These are phyloP conservation scores for Monosporascus sp. DNA, from an alignment of 2,329 filamentous ascomycete species.

Conservation along the genomic window DNA sequence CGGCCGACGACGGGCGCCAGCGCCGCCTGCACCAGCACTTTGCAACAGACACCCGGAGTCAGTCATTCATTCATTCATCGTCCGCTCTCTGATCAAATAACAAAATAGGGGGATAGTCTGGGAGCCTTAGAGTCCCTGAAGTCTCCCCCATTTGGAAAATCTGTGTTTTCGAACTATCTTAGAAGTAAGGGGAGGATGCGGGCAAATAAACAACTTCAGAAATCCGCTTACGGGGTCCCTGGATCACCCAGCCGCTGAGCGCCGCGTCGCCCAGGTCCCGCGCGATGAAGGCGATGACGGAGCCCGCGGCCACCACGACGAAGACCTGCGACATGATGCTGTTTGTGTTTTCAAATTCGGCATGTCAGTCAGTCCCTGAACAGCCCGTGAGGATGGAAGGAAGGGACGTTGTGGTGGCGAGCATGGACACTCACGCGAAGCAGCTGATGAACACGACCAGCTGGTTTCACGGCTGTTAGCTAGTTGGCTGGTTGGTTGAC, in stretches of 20 bases:
- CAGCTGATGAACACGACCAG: conserved; percentile 40
- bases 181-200: no score
- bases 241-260: conserved; percentile 42
- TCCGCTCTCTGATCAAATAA: no score
- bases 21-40: conserved; percentile 50
- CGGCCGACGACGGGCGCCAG: conserved; percentile 51
- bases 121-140: no score
- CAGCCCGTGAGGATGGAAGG: neutral
- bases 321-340: conserved; percentile 50
- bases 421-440: conserved; percentile 34
- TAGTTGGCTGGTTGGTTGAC: neutral
- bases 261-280: conserved; percentile 46
- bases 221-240: conserved; percentile 36
- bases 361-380: neutral
- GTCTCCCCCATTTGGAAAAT: no score
- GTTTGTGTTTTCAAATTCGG: neutral
- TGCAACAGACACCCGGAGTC: no score
- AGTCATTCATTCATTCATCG: no score
- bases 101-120: no score
- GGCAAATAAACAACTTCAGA: no score
- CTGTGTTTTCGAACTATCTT: no score
- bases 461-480: conserved; percentile 9
- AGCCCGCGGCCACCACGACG: conserved; percentile 50
- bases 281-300: conserved; percentile 51
- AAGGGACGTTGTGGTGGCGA: neutral